Evolutionary conservation across 2,329 filamentous ascomycete species (phyloP).

Genomic region (Penicillium griseofulvum): DNA sequence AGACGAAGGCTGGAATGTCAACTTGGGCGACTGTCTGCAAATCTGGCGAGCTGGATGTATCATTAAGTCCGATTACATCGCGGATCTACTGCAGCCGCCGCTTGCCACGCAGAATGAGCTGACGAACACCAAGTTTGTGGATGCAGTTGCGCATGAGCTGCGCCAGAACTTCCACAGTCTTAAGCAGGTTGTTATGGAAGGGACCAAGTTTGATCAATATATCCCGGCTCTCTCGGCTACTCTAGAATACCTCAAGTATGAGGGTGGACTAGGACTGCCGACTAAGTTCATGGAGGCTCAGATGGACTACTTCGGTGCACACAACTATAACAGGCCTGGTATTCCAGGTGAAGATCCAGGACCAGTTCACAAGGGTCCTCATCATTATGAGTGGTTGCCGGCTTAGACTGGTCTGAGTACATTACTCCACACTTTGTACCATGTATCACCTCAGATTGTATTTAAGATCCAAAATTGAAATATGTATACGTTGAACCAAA

Average conservation of each 20-base stretch:
- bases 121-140: slow-evolving; percentile 42
- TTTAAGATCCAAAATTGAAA: not conserved
- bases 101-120: slow-evolving; percentile 26
- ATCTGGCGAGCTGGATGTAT: slow-evolving; percentile 72
- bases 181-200: slow-evolving; percentile 57
- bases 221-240: slow-evolving; percentile 61
- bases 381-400: slow-evolving; percentile 63
- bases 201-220: slow-evolving; percentile 57
- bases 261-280: slow-evolving; percentile 58
- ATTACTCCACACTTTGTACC: not conserved
- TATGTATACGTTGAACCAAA: not conserved
- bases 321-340: slow-evolving; percentile 58
- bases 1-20: slow-evolving; percentile 57
- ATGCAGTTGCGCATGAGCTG: slow-evolving; percentile 54
- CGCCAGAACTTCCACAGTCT: slow-evolving; percentile 51
- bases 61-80: slow-evolving; percentile 65
- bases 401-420: slow-evolving; percentile 26
- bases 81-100: slow-evolving; percentile 53
- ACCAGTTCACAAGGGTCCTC: slow-evolving; percentile 54
- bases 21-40: slow-evolving; percentile 43
- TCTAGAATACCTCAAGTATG: slow-evolving; percentile 67
- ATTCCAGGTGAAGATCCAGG: slow-evolving; percentile 54
- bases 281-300: slow-evolving; percentile 70
- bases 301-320: slow-evolving; percentile 68
- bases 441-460: not conserved